phyloP scores from a whole-genome alignment of 225 moss, liverwort and hornwort genomes.

The Takakia lepidozioides region DNA sequence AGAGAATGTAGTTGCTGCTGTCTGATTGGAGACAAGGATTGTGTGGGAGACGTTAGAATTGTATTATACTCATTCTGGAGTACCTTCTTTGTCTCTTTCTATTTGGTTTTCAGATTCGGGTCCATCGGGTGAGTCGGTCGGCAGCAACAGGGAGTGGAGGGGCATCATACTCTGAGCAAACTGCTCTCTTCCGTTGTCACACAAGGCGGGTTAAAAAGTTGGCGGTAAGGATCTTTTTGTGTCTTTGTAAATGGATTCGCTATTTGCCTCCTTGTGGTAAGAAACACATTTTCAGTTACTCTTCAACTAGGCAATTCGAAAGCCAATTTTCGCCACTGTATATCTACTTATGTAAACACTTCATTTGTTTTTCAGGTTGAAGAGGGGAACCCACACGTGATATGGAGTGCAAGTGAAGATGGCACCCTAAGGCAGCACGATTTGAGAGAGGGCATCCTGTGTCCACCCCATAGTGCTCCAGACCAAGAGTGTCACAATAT shows the following conservation, averaged over 20 bases:
- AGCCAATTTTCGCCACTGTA: no score
- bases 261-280: no score
- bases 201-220: conserved; percentile 90
- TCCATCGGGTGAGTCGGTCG: conserved; percentile 86
- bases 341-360: no score
- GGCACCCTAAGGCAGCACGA: conserved; percentile 97
- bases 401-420: conserved; percentile 99
- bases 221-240: conserved; percentile 53
- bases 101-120: conserved; percentile 66
- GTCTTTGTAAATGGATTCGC: no score
- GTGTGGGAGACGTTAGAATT: no score
- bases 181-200: conserved; percentile 89
- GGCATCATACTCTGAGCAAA: conserved; percentile 54
- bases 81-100: no score
- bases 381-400: conserved; percentile 94
- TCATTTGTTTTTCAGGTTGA: conserved; percentile 57
- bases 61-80: no score
- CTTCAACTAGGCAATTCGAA: no score
- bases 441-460: conserved; percentile 74
- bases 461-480: conserved; percentile 61
- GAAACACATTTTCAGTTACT: no score
- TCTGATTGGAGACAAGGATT: no score
- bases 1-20: no score
- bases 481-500: conserved; percentile 87
- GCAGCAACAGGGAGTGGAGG: conserved; percentile 28